Evolutionary conservation across 2,329 filamentous ascomycete species (phyloP), one percentile per base, ranked within the genome.

Genomic region (Fusarium domesticum): DNA sequence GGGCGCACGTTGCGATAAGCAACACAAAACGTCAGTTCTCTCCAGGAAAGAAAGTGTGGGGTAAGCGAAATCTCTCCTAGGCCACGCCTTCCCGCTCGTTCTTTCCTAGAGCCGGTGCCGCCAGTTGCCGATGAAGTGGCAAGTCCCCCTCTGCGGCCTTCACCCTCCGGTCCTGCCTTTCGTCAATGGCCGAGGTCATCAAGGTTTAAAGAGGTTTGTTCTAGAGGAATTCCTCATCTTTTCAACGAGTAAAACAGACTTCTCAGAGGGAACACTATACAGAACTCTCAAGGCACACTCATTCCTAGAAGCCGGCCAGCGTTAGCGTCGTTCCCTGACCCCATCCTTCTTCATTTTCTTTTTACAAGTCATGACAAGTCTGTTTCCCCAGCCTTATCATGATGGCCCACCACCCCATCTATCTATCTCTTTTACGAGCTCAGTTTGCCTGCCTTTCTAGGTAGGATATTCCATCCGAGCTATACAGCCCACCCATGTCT

Each of bases 41-140:
- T 18, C 14, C 15, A 23, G 34, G 11, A 18, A 18, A 19, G 34
- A 39, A 42, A 48, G 43, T 47, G 47, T 50, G 46, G 46, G 50
- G 50, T 50, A 52, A 18, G 33, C 11, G 20, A 28, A 28, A 14
- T 7, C n/a, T n/a, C n/a, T n/a, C n/a, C n/a, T n/a, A 28, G 23
- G 20, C 20, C 20, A 23, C 18, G 35, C 40, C 42, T 18, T 7
- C 17, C 35, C 34, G 35, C 37, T 37, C 38, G 37, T 39, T 47
- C 42, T 34, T n/a, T 30, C n/a, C 25, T 30, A 42, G 31, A 43
- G 44, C 52, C 54, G 54, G 48, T 53, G 54, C 54, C 54, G 54
- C 47, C 42, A 19, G 34, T 60, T 60, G 53, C 57, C 57, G 57
- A 41, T 41, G 40, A 48, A 48, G 48, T 54, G 56, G 53, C 46